phyloP scores from a whole-genome alignment of 768 basidiomycete species.

The Rhizopogon rudus region DNA sequence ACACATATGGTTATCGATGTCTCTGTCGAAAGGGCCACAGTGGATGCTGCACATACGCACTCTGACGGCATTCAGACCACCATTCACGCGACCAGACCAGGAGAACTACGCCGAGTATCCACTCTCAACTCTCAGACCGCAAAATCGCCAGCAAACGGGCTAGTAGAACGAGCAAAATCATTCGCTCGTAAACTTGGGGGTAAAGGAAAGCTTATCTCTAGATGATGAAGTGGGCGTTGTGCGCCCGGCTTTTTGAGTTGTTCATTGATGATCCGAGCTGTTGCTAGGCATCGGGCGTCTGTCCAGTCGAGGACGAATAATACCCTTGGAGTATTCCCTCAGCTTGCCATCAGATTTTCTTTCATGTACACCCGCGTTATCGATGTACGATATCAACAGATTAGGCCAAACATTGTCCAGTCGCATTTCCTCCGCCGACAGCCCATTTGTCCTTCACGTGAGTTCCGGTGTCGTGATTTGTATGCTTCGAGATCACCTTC shows the following conservation, averaged over 20 bases:
- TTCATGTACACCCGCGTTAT: conserved; percentile 16
- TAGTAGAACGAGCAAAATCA: conserved; percentile 34
- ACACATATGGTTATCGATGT: conserved; percentile 39
- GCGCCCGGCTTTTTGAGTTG: conserved; percentile 1
- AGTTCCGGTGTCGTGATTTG: conserved; percentile 16
- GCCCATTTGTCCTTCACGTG: not conserved
- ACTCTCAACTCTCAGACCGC: conserved; percentile 23
- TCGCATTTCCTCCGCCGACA: not conserved
- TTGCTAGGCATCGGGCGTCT: conserved; percentile 22
- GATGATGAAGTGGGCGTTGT: conserved; percentile 8
- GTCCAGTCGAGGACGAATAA: conserved; percentile 8
- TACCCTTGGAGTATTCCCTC: not conserved
- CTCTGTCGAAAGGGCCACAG: conserved; percentile 42
- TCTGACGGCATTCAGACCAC: conserved; percentile 10
- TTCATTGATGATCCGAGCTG: conserved; percentile 9
- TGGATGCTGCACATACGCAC: conserved; percentile 5
- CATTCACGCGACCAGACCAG: conserved; percentile 17
- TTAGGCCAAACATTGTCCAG: conserved; percentile 15
- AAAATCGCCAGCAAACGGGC: conserved; percentile 14
- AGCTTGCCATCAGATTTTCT: conserved; percentile 12
- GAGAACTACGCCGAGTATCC: conserved; percentile 31
- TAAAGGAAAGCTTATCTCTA: conserved; percentile 25
- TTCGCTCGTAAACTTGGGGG: conserved; percentile 41
- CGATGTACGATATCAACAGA: conserved; percentile 11
- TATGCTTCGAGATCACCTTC: conserved; percentile 14